Evolutionary conservation across 2,329 filamentous ascomycete genomes (phyloP), one percentile per base, ranked within the genome.

Genomic region (Shiraia sp.): DNA sequence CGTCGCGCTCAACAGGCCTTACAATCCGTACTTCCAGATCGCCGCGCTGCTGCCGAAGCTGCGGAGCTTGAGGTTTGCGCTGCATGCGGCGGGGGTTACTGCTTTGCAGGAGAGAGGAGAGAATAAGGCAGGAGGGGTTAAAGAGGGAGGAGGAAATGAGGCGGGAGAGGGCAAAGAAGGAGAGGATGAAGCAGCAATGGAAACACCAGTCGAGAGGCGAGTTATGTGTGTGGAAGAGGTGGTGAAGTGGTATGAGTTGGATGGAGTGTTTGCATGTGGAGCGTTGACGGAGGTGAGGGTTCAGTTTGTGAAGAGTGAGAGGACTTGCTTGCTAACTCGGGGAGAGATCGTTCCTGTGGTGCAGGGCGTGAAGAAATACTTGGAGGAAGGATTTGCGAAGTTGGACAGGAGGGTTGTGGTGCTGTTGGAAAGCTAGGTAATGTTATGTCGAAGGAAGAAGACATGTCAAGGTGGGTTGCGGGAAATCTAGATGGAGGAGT

Each of bases 21-120:
- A 83, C 63, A 97, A 96, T 63, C 96, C 92, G 42, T 89, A 90
- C 55, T 83, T 89, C 0, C 90, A 90, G 57, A 95, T 92, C 61
- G 95, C 90, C 36, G 95, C 69, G 10, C 90, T 82, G 58, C 90
- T 96, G 3, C 89, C 87, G 2, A 90, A 77, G 64, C 95, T 96
- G 1, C 83, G 79, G 0, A 86, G 85, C 8, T 88, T 91, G 58
- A 82, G 82, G 28, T 89, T 81, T 68, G 96, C 90, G 8, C 95
- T 75, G 1, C 90, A 89, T 1, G 91, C 92, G 8, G 91, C 88
- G 1, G 88, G 86, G 6, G 88, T 82, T 42, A 82, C 85, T 1
- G 86, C 76, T 57, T 89, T 87, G 64, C 88, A n/a, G n/a, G n/a
- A n/a, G n/a, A n/a, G n/a, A n/a, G n/a, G n/a, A n/a, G n/a, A n/a